Evolutionary conservation across 306 rosid species (phyloP).

Genomic region (Castanopsis chinensis): DNA sequence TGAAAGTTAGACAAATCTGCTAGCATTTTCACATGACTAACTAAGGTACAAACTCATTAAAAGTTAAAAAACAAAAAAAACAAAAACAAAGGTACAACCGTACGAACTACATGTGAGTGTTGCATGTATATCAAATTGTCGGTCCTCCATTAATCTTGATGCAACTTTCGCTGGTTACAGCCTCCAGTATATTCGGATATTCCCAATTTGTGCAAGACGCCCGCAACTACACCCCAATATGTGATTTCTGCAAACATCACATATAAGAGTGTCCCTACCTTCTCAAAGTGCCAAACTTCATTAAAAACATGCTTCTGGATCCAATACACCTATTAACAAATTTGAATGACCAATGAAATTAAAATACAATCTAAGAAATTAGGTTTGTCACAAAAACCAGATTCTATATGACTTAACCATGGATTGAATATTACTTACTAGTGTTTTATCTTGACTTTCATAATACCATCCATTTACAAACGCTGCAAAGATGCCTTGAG

Average conservation of each 20-base stretch:
- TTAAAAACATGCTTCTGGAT: slow-evolving; percentile 60
- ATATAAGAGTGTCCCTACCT: slow-evolving; percentile 69
- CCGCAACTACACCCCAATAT: slow-evolving; percentile 77
- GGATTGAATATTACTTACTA: slow-evolving; percentile 39
- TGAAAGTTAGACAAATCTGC: too few relatives aligned
- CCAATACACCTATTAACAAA: slow-evolving; percentile 57
- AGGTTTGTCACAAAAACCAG: not conserved
- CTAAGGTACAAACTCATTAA: not conserved
- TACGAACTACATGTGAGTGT: not conserved
- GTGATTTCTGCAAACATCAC: slow-evolving; percentile 82
- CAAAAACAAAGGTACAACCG: not conserved
- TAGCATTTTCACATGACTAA: not conserved
- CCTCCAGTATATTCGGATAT: slow-evolving; percentile 75
- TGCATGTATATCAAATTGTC: not conserved
- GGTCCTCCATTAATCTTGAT: not conserved
- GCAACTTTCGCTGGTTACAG: slow-evolving; percentile 29
- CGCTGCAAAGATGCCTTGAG: slow-evolving; percentile 83
- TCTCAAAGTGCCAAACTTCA: slow-evolving; percentile 69
- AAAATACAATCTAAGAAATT: slow-evolving; percentile 1
- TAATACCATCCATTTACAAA: slow-evolving; percentile 89
- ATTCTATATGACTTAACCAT: not conserved
- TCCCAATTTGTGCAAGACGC: slow-evolving; percentile 74
- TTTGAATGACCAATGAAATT: not conserved
- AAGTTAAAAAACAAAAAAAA: too few relatives aligned
- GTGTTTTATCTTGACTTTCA: slow-evolving; percentile 35